Evolutionary conservation across 371 early-diverging fungal species (phyloP).

Genomic region (Capillidium heterosporum): DNA sequence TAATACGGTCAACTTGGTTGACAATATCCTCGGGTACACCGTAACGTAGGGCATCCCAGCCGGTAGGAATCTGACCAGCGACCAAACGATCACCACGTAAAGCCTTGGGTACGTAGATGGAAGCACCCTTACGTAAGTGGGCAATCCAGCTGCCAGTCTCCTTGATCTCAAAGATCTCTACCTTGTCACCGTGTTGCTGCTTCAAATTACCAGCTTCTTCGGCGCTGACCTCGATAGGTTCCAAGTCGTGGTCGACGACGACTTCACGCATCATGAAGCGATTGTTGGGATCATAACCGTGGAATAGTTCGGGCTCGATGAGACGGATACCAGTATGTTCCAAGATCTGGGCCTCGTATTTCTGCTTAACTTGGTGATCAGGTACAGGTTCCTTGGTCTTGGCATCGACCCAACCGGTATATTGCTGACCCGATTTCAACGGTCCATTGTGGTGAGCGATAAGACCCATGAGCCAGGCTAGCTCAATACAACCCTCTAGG

Average conservation of each 20-base stretch:
- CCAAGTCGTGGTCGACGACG: conserved; percentile 75
- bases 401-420: conserved; percentile 90
- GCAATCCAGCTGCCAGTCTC: conserved; percentile 57
- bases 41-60: conserved; percentile 84
- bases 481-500: conserved; percentile 90
- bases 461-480: conserved; percentile 95
- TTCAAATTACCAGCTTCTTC: conserved; percentile 89
- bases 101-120: conserved; percentile 83
- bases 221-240: conserved; percentile 73
- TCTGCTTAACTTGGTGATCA: conserved; percentile 79
- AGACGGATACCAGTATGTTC: conserved; percentile 90
- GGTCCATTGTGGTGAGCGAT: conserved; percentile 80
- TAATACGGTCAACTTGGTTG: conserved; percentile 78
- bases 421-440: conserved; percentile 56
- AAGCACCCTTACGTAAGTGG: conserved; percentile 70
- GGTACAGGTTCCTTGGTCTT: conserved; percentile 78
- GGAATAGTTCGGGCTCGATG: conserved; percentile 77
- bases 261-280: conserved; percentile 85
- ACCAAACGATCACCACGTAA: conserved; percentile 85
- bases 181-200: conserved; percentile 66
- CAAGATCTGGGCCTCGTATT: conserved; percentile 81
- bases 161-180: conserved; percentile 54
- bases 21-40: conserved; percentile 89
- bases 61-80: conserved; percentile 88
- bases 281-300: conserved; percentile 80